A percentile compares a stretch with the other conserved stretches of the same genome.
Evolutionary conservation across 495 filamentous ascomycete species (phyloP).

Genomic region (Wilcoxina mikolae): DNA sequence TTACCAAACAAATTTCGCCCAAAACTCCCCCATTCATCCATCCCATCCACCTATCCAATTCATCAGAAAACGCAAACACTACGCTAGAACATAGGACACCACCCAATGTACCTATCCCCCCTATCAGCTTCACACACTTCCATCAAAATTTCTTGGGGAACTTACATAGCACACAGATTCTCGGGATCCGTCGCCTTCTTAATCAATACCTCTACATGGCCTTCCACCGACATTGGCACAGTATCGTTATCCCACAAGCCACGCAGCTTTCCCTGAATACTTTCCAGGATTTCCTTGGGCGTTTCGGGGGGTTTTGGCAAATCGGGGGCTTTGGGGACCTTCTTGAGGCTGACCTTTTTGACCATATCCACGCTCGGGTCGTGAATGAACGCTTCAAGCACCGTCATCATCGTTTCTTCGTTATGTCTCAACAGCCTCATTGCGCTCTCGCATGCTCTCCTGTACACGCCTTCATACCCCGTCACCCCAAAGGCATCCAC

Average conservation of each 20-base stretch:
- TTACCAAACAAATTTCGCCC: too few species aligned
- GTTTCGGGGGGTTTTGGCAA: neutral
- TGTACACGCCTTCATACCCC: conserved; percentile 76
- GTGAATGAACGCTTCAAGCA: conserved; percentile 89
- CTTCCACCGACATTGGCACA: conserved; percentile 84
- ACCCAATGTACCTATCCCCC: conserved; percentile 54
- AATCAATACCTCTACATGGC: conserved; percentile 86
- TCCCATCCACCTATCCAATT: too few species aligned
- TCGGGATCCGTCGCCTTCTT: conserved; percentile 60
- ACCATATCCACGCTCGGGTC: conserved; percentile 90
- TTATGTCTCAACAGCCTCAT: conserved; percentile 71
- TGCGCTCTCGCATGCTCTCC: conserved; percentile 77
- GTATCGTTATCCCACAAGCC: conserved; percentile 72
- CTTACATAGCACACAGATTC: conserved; percentile 69
- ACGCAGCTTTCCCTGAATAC: conserved; percentile 69
- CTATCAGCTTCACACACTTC: conserved; percentile 1
- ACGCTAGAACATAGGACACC: conserved; percentile 51
- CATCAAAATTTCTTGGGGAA: neutral
- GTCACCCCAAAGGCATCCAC: conserved; percentile 87
- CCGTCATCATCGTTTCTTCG: conserved; percentile 90
- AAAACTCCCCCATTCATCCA: too few species aligned
- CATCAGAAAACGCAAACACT: too few species aligned
- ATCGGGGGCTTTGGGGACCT: conserved; percentile 48
- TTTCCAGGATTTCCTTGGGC: conserved; percentile 78
- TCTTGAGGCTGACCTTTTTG: conserved; percentile 45